Percentiles rank a stretch among this genome's conserved stretches.
Evolutionary conservation across 1,139 yeast genomes (phyloP).

Genomic region (Saccharomyces hybrid): DNA sequence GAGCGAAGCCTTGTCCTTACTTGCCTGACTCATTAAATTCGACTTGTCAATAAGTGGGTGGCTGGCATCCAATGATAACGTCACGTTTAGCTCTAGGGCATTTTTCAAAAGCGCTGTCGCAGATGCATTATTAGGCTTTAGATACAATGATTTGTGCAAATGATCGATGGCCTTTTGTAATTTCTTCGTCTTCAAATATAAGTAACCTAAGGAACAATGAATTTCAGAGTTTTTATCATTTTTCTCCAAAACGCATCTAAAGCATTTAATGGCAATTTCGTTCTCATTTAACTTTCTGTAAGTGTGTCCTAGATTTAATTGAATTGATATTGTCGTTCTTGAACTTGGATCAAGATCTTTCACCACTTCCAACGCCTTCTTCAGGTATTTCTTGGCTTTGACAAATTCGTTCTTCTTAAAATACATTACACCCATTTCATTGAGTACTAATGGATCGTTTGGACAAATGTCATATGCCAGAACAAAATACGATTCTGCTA

Average conservation of each 20-base stretch:
- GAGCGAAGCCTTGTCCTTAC: neutral
- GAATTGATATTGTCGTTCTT: conserved; percentile 79
- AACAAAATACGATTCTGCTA: conserved; percentile 79
- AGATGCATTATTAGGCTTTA: conserved; percentile 74
- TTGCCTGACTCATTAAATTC: neutral
- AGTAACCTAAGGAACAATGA: conserved; percentile 76
- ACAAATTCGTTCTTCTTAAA: conserved; percentile 66
- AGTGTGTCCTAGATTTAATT: conserved; percentile 86
- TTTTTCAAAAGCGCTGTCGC: conserved; percentile 74
- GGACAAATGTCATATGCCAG: conserved; percentile 74
- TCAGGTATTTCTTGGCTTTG: conserved; percentile 64
- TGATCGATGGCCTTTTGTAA: conserved; percentile 61
- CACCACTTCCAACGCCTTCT: conserved; percentile 67
- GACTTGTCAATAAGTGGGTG: conserved; percentile 29
- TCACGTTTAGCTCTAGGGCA: conserved; percentile 64
- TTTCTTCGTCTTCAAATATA: conserved; percentile 64
- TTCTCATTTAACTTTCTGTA: conserved; percentile 60
- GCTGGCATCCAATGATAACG: conserved; percentile 18
- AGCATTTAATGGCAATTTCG: conserved; percentile 63
- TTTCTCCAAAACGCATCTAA: conserved; percentile 64
- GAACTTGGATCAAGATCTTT: conserved; percentile 67
- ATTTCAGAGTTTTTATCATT: conserved; percentile 69
- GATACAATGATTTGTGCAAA: conserved; percentile 74
- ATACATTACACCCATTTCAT: conserved; percentile 85
- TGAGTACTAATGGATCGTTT: conserved; percentile 76